A percentile compares a stretch with the other conserved stretches of the same genome.
Conservation (phyloP, 257 asterid species). For the Echites panduratus region DNA sequence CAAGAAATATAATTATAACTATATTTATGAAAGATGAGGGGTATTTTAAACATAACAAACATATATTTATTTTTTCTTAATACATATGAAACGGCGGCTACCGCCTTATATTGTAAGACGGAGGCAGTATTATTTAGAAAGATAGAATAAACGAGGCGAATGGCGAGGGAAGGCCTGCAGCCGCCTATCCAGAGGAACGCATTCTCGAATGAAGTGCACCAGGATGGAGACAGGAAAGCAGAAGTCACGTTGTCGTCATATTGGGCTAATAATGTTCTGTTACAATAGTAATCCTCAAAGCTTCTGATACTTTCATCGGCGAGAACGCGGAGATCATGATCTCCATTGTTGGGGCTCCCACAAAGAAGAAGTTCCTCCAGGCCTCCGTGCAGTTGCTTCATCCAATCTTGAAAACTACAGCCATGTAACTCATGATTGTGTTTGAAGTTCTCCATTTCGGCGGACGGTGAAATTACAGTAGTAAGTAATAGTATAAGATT, state of each 20-base stretch:
- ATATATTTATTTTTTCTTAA: no score
- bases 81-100: no score
- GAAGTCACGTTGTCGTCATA: slow-evolving; percentile 26
- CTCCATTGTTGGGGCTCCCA: slow-evolving; percentile 8
- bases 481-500: neutral
- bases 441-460: slow-evolving; percentile 3
- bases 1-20: no score
- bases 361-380: slow-evolving; percentile 21
- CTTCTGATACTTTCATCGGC: slow-evolving; percentile 28
- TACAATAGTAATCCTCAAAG: slow-evolving; percentile 29
- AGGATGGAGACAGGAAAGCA: slow-evolving; percentile 25
- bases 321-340: slow-evolving; percentile 10
- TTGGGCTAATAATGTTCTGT: slow-evolving; percentile 29
- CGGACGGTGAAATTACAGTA: neutral
- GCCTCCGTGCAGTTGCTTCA: slow-evolving; percentile 27
- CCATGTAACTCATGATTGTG: neutral
- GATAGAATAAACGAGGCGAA: slow-evolving; percentile 35
- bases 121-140: no score
- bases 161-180: slow-evolving; percentile 33
- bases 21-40: no score
- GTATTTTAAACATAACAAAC: no score
- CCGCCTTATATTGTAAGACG: no score
- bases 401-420: slow-evolving; percentile 33
- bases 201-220: slow-evolving; percentile 38
- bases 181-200: slow-evolving; percentile 41